Evolutionary conservation across 2,329 filamentous ascomycete genomes (phyloP), one percentile per base, ranked within the genome.

Genomic region (Hypoxylon sp.): DNA sequence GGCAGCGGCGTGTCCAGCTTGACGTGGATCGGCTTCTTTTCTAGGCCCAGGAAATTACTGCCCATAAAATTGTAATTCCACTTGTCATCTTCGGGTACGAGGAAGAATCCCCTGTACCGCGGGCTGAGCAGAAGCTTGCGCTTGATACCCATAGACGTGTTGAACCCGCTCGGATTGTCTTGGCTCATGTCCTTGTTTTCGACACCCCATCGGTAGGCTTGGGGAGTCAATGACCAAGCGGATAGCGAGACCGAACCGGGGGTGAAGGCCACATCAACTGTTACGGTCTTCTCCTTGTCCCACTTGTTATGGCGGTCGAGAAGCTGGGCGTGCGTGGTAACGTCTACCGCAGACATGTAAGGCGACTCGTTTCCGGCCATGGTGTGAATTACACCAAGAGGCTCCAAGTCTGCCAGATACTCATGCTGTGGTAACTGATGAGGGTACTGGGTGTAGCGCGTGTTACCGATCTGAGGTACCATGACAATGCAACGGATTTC

Each of bases 31-130:
- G 90, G 86, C 82, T 93, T 93, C 89, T 97, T 98, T 82, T 97
- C 94, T 69, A 97, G 86, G 41, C 90, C 89, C 12, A 90, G 89
- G 77, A 98, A 99, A 0, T 90, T 89, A 70, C 90, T 93, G 59
- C 96, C 96, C 90, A 98, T 93, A 85, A 99, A 99, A 79, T 92
- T 96, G 83, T 97, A 99, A 81, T 99, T 99, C 96, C 96, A 99
- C 66, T 91, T 86, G 68, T 90, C 90, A 58, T 91, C 90, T 75
- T 97, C 94, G 0, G 96, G 96, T 21, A 98, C 94, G 59, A 99
- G 83, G 88, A 99, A 99, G 83, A 94, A 98, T 27, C 96, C 96
- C 72, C 92, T 89, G 78, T 97, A 97, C 78, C 94, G 92, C 74
- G 97, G 95, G 70, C 92, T 96, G 56, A 99, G 87, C 27, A 99